These are phyloP conservation scores for Rhynchospora tenuis DNA, from an alignment of 176 grass and related monocot genomes.

Conservation along the genomic window DNA sequence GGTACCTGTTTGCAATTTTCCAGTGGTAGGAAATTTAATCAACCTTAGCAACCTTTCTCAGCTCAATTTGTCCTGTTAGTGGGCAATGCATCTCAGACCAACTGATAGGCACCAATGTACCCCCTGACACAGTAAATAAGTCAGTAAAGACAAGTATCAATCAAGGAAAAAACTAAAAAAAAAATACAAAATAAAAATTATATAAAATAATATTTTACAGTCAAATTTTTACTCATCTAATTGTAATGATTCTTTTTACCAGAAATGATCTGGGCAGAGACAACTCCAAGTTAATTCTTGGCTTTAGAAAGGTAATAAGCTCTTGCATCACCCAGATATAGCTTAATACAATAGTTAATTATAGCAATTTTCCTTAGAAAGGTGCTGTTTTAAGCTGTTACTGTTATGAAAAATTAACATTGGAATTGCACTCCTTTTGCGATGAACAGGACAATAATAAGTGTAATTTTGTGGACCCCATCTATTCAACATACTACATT, in stretches of 20 bases:
- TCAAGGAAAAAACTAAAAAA: background rate
- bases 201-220: background rate
- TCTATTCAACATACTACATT: no score
- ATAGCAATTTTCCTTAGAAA: conserved; percentile 22
- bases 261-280: conserved; percentile 87
- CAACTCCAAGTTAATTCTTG: conserved; percentile 83
- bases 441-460: no score
- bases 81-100: no score
- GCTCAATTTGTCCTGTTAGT: no score
- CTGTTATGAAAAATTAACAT: no score
- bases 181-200: background rate
- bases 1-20: background rate
- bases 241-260: conserved; percentile 31
- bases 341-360: conserved; percentile 54
- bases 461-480: no score
- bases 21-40: no score
- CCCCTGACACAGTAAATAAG: conserved; percentile 22
- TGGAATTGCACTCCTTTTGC: no score
- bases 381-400: no score
- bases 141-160: background rate
- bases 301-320: conserved; percentile 97
- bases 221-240: background rate
- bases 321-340: conserved; percentile 95
- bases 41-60: no score
- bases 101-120: conserved; percentile 72